Evolutionary conservation across 768 basidiomycete genomes (phyloP).

Genomic region (Sarcomyxa edulis): DNA sequence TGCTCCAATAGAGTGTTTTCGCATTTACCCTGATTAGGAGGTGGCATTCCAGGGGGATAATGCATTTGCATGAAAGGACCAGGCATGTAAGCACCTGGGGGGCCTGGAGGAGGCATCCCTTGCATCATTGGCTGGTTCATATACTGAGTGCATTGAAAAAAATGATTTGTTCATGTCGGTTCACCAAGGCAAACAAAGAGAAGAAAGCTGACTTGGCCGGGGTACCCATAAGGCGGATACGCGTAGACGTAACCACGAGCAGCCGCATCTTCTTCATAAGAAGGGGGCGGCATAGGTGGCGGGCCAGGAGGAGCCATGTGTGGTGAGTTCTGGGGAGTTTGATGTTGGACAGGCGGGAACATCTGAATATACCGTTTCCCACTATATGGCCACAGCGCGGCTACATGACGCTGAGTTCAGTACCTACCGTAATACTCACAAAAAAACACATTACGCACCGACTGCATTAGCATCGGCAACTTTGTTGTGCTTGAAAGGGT

Average conservation of each 20-base stretch:
- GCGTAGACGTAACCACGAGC: conserved; percentile 63
- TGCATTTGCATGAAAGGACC: conserved; percentile 84
- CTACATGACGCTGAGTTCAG: conserved; percentile 28
- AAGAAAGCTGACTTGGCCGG: conserved; percentile 55
- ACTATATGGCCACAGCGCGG: conserved; percentile 79
- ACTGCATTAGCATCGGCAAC: conserved; percentile 70
- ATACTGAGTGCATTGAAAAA: conserved; percentile 2
- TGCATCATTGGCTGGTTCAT: conserved; percentile 71
- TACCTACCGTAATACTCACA: conserved; percentile 2
- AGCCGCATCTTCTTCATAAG: conserved; percentile 76
- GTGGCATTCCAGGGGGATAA: conserved; percentile 76
- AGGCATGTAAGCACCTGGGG: conserved; percentile 76
- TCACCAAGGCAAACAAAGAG: background rate
- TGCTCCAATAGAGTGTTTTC: conserved; percentile 7
- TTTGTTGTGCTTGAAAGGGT: conserved; percentile 88
- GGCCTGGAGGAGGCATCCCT: conserved; percentile 73
- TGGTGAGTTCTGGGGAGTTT: conserved; percentile 57
- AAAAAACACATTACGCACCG: conserved; percentile 43
- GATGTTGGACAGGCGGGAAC: conserved; percentile 61
- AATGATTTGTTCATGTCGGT: too few species aligned
- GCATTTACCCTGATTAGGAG: conserved; percentile 63
- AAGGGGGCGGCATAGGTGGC: conserved; percentile 64
- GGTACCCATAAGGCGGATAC: conserved; percentile 74
- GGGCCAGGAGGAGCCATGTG: conserved; percentile 66
- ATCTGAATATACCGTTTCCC: conserved; percentile 82